These are phyloP conservation scores for Neurospora sp. DNA, from an alignment of 495 filamentous ascomycete genomes.

Conservation along the genomic window DNA sequence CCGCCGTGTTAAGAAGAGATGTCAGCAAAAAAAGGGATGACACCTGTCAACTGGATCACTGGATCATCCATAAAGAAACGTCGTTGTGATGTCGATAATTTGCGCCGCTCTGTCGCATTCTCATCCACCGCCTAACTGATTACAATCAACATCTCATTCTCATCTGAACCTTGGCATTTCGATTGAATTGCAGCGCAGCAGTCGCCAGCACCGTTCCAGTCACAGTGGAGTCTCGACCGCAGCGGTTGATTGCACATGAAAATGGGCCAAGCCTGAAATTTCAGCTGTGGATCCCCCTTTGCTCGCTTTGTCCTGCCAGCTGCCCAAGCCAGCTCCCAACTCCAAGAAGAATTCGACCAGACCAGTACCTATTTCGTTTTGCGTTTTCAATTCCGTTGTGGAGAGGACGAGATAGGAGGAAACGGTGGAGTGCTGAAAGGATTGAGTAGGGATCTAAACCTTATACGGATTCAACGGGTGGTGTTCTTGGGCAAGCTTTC, in stretches of 20 bases:
- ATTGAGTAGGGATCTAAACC: background rate
- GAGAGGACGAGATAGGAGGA: background rate
- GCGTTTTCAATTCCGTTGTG: background rate
- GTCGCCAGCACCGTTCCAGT: background rate
- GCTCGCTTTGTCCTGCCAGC: background rate
- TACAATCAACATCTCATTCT: background rate
- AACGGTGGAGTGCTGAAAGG: background rate
- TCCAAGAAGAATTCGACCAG: background rate
- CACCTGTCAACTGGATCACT: background rate
- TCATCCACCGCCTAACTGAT: background rate
- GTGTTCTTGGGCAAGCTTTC: background rate
- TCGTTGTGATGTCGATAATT: background rate
- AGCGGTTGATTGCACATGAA: background rate
- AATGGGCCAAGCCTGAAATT: background rate
- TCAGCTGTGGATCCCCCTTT: background rate
- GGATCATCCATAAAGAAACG: background rate
- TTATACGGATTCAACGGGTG: background rate
- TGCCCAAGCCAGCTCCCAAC: background rate
- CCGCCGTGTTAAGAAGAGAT: background rate
- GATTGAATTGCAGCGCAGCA: background rate
- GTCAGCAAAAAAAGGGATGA: background rate
- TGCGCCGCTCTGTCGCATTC: background rate
- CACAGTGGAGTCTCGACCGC: background rate
- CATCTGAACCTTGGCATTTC: background rate
- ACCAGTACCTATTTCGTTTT: background rate